A percentile compares a stretch with the other conserved stretches of the same genome.
These are phyloP conservation scores for Collybiopsis confluens DNA, from an alignment of 768 basidiomycete genomes.

Conservation along the genomic window DNA sequence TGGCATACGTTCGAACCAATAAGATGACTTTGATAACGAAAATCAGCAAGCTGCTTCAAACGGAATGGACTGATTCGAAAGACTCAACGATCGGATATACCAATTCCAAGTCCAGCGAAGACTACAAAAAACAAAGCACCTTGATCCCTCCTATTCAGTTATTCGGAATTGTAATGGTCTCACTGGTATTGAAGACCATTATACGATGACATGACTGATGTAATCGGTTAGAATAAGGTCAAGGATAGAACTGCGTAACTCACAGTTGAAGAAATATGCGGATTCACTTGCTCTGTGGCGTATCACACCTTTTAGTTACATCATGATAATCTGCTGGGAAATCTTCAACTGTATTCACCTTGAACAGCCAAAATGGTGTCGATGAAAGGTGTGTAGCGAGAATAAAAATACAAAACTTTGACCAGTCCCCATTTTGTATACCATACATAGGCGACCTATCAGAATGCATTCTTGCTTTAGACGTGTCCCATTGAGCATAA, in stretches of 20 bases:
- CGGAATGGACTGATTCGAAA: not conserved
- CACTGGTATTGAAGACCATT: not conserved
- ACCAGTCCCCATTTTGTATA: not conserved
- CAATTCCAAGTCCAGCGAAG: not conserved
- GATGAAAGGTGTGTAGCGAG: conserved; percentile 1
- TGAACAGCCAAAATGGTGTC: not conserved
- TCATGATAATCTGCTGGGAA: too few relatives aligned
- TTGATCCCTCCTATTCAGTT: too few relatives aligned
- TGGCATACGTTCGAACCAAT: not conserved
- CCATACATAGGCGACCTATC: conserved; percentile 1
- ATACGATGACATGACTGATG: not conserved
- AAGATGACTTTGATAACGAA: not conserved
- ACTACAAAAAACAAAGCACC: not conserved
- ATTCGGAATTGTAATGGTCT: not conserved
- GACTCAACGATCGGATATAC: conserved; percentile 1
- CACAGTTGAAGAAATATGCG: not conserved
- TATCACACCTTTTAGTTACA: not conserved
- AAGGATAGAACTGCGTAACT: not conserved
- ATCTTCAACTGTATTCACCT: not conserved
- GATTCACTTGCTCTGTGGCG: not conserved
- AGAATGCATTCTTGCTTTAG: too few relatives aligned
- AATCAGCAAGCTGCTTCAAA: not conserved
- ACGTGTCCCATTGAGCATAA: not conserved
- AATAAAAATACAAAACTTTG: not conserved
- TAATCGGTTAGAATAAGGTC: not conserved